Conservation (phyloP, 352 stramenopile genomes). For the Globisporangium middletonii region DNA sequence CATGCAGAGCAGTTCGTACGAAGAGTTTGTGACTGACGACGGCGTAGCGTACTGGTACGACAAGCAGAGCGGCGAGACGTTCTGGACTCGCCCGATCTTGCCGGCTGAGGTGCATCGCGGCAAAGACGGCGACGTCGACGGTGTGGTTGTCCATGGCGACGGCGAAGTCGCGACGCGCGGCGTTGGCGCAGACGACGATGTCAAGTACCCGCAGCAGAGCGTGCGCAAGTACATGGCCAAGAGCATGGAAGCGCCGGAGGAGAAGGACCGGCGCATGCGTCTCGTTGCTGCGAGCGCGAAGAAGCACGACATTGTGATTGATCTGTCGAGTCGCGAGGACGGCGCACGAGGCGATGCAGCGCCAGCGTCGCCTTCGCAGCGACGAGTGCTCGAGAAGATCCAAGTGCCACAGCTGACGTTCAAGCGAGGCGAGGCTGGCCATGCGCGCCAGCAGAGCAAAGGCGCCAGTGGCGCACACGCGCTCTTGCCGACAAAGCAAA, state of each 20-base stretch:
- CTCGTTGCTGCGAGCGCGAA: constrained; percentile 49
- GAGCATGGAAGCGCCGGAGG: constrained; percentile 68
- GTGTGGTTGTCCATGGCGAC: constrained; percentile 65
- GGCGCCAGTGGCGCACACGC: background rate
- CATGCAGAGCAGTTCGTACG: constrained; percentile 74
- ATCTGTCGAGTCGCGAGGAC: constrained; percentile 14
- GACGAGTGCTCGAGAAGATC: constrained; percentile 36
- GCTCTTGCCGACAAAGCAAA: constrained; percentile 11
- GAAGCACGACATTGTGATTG: constrained; percentile 51
- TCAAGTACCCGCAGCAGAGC: constrained; percentile 55
- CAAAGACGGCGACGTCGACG: constrained; percentile 75
- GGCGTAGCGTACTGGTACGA: constrained; percentile 91
- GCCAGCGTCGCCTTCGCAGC: background rate
- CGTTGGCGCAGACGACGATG: constrained; percentile 46
- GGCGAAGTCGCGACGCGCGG: constrained; percentile 72
- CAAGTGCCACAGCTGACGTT: constrained; percentile 52
- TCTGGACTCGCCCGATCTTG: constrained; percentile 86
- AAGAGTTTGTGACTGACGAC: constrained; percentile 90
- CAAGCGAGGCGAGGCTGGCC: constrained; percentile 13
- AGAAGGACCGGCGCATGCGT: constrained; percentile 50
- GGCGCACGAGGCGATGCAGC: background rate
- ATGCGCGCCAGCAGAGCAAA: background rate
- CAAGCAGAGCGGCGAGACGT: constrained; percentile 77
- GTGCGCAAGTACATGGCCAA: constrained; percentile 85
- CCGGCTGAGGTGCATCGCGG: constrained; percentile 68